Conservation (phyloP, 345 rosid genomes). For the Eutrema yunnanense region DNA sequence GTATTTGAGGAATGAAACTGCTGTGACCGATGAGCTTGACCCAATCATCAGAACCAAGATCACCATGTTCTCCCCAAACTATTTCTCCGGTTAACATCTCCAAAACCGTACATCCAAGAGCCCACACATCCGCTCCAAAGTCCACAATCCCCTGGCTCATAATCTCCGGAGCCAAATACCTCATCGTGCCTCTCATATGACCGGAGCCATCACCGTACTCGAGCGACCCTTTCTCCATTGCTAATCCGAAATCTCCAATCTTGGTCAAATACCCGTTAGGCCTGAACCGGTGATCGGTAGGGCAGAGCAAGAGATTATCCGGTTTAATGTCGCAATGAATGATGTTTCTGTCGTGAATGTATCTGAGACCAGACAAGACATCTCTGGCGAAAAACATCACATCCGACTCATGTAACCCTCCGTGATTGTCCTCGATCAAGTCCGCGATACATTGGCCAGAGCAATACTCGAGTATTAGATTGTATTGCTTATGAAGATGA, state of each 20-base stretch:
- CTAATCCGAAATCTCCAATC: constrained; percentile 8
- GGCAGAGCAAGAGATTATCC: constrained; percentile 1
- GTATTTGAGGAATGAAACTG: background rate
- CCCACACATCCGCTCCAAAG: background rate
- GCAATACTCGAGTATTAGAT: constrained; percentile 14
- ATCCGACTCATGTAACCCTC: background rate
- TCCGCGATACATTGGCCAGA: background rate
- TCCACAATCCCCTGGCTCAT: background rate
- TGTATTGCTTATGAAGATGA: background rate
- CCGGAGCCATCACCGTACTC: background rate
- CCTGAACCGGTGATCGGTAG: background rate
- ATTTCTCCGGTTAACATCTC: background rate
- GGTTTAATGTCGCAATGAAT: constrained; percentile 20
- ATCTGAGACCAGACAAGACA: background rate
- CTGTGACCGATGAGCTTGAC: background rate
- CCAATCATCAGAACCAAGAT: background rate
- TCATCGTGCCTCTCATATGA: background rate
- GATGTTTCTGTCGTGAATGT: background rate
- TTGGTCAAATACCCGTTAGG: background rate
- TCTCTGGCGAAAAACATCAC: background rate
- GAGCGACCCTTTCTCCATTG: background rate
- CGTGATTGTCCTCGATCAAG: background rate
- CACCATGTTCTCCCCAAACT: background rate
- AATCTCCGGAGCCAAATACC: background rate
- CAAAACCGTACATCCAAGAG: background rate